Conservation (phyloP, 2,329 filamentous ascomycete species). For the Aspergillus eucalypticola region DNA sequence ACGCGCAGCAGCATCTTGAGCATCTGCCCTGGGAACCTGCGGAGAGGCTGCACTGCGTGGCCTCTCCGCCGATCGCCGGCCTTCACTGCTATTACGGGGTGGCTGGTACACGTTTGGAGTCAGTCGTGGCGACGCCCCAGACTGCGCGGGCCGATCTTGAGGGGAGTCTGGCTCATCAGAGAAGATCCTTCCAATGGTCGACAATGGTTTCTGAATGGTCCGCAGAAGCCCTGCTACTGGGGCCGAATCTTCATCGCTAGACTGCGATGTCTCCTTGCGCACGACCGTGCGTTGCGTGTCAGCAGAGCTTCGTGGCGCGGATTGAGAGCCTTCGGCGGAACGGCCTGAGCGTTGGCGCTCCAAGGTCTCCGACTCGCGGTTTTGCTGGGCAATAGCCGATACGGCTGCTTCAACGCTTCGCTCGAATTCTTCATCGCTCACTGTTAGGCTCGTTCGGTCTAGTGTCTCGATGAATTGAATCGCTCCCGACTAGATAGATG, state of each 20-base stretch:
- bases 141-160: slow-evolving; percentile 36
- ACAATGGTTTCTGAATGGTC: slow-evolving; percentile 87
- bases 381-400: slow-evolving; percentile 89
- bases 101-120: slow-evolving; percentile 50
- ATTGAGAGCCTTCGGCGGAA: slow-evolving; percentile 54
- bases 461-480: slow-evolving; percentile 97
- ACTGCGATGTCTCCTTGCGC: slow-evolving; percentile 35
- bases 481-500: slow-evolving; percentile 59
- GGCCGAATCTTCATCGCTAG: slow-evolving; percentile 68
- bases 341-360: slow-evolving; percentile 46
- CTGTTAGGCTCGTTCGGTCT: slow-evolving; percentile 89
- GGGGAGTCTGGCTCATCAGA: slow-evolving; percentile 62
- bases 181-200: slow-evolving; percentile 92
- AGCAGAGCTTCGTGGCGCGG: slow-evolving; percentile 60
- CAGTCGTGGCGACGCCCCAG: slow-evolving; percentile 50
- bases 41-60: slow-evolving; percentile 26
- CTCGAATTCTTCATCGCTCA: slow-evolving; percentile 94
- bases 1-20: slow-evolving; percentile 83
- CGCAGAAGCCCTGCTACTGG: slow-evolving; percentile 82
- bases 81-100: slow-evolving; percentile 43
- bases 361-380: slow-evolving; percentile 60
- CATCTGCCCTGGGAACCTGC: slow-evolving; percentile 52
- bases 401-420: slow-evolving; percentile 94
- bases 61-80: slow-evolving; percentile 29
- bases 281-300: slow-evolving; percentile 58